These are phyloP conservation scores for Alternaria longipes DNA, from an alignment of 2,329 filamentous ascomycete species.

Conservation along the genomic window DNA sequence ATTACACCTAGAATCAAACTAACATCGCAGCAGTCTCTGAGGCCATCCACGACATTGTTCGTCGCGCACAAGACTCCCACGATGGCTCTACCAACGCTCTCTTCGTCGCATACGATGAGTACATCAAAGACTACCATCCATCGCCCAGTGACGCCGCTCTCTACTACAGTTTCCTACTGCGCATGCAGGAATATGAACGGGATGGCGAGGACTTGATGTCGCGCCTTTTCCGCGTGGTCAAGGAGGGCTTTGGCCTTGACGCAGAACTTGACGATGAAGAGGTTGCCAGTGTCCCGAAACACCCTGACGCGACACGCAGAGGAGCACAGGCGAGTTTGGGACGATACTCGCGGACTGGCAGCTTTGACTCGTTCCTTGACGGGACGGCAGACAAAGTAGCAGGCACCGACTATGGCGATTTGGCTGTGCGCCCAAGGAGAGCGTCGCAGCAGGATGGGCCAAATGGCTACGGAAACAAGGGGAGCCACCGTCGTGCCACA, in stretches of 20 bases:
- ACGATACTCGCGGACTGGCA: conserved; percentile 57
- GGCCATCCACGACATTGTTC: conserved; percentile 79
- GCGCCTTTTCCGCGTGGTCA: conserved; percentile 74
- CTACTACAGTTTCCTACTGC: conserved; percentile 80
- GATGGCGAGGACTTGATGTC: conserved; percentile 63
- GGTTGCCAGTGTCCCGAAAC: conserved; percentile 48
- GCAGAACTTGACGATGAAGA: conserved; percentile 66
- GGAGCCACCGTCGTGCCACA: conserved; percentile 29
- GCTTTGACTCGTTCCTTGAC: conserved; percentile 69
- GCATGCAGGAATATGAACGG: conserved; percentile 60
- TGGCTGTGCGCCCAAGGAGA: conserved; percentile 30
- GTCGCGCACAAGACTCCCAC: conserved; percentile 72
- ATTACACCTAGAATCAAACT: conserved; percentile 5
- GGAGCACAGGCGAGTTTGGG: conserved; percentile 33
- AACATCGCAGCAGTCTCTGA: conserved; percentile 70
- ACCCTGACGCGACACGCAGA: conserved; percentile 35
- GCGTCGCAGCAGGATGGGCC: conserved; percentile 22
- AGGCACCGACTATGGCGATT: conserved; percentile 42
- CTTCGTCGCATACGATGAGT: conserved; percentile 80
- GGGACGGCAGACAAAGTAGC: conserved; percentile 63
- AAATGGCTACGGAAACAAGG: conserved; percentile 14
- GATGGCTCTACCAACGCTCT: conserved; percentile 75
- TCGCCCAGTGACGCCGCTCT: conserved; percentile 78
- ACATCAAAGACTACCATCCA: conserved; percentile 75
- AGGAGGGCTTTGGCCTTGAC: conserved; percentile 64